phyloP scores from a whole-genome alignment of 768 basidiomycete species.

The Pholiota microspora region DNA sequence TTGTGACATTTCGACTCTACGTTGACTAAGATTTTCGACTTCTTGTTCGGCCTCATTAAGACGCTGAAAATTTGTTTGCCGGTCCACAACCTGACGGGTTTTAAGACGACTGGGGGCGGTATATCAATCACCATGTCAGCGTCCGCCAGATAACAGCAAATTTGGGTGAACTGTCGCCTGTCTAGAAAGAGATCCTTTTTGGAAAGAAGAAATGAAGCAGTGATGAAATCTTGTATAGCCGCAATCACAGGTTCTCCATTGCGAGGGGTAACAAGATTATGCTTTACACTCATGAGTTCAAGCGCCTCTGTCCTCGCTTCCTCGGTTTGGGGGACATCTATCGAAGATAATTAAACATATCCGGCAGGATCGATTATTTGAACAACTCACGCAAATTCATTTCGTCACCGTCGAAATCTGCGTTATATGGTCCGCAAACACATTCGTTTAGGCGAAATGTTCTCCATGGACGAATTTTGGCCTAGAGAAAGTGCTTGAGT shows the following conservation, averaged over 20 bases:
- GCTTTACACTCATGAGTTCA: slow-evolving; percentile 95
- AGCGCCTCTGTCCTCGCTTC: slow-evolving; percentile 97
- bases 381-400: slow-evolving; percentile 90
- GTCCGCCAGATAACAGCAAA: slow-evolving; percentile 92
- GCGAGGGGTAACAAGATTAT: slow-evolving; percentile 95
- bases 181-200: slow-evolving; percentile 92
- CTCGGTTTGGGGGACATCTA: slow-evolving; percentile 98
- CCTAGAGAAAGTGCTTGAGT: slow-evolving; percentile 33
- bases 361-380: not conserved
- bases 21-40: slow-evolving; percentile 84
- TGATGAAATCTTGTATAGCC: slow-evolving; percentile 99
- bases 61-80: slow-evolving; percentile 99
- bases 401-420: slow-evolving; percentile 99
- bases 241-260: slow-evolving; percentile 99
- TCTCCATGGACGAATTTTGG: slow-evolving; percentile 94
- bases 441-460: slow-evolving; percentile 98
- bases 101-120: slow-evolving; percentile 92
- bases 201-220: slow-evolving; percentile 94
- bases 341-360: not conserved
- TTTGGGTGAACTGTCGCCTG: slow-evolving; percentile 92
- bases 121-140: slow-evolving; percentile 92
- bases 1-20: slow-evolving; percentile 96
- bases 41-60: slow-evolving; percentile 90
- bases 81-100: slow-evolving; percentile 92
- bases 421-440: slow-evolving; percentile 98